Conservation (phyloP, 768 basidiomycete genomes). For the Hygrophoropsis aurantiaca region DNA sequence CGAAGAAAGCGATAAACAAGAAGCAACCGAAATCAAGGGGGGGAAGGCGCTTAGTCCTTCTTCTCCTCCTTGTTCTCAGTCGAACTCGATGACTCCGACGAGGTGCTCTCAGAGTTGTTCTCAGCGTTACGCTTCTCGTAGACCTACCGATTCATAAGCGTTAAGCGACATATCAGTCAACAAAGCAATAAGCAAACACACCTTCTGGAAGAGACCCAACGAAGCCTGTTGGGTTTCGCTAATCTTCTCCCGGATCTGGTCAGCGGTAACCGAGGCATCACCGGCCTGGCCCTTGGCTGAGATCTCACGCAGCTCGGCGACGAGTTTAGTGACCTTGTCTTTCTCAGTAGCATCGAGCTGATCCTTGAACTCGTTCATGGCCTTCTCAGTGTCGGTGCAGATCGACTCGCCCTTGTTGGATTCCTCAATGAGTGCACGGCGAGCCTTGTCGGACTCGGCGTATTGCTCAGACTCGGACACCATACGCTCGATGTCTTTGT, state of each 20-base stretch:
- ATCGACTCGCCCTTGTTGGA: constrained; percentile 96
- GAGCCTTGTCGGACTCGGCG: constrained; percentile 89
- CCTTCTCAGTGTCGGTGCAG: constrained; percentile 94
- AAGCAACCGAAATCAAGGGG: not conserved
- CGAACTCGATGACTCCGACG: constrained; percentile 32
- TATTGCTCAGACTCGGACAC: constrained; percentile 91
- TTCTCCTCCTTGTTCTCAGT: constrained; percentile 64
- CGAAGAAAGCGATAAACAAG: constrained; percentile 1
- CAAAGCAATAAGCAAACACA: constrained; percentile 14
- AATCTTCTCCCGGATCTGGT: constrained; percentile 89
- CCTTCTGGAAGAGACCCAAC: constrained; percentile 96
- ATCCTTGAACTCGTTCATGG: constrained; percentile 97
- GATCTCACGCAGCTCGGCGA: constrained; percentile 85
- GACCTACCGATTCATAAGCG: constrained; percentile 36
- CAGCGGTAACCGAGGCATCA: constrained; percentile 78
- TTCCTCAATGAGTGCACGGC: constrained; percentile 89
- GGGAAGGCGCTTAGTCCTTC: constrained; percentile 63
- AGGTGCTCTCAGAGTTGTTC: constrained; percentile 45
- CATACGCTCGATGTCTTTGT: constrained; percentile 98
- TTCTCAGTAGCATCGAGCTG: constrained; percentile 91
- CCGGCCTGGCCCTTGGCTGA: constrained; percentile 87
- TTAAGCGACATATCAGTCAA: too few relatives aligned
- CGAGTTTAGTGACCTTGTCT: constrained; percentile 88
- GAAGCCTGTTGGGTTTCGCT: constrained; percentile 93
- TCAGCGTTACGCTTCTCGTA: constrained; percentile 91